Conservation (phyloP, 495 filamentous ascomycete genomes). For the Acidomyces sp. region DNA sequence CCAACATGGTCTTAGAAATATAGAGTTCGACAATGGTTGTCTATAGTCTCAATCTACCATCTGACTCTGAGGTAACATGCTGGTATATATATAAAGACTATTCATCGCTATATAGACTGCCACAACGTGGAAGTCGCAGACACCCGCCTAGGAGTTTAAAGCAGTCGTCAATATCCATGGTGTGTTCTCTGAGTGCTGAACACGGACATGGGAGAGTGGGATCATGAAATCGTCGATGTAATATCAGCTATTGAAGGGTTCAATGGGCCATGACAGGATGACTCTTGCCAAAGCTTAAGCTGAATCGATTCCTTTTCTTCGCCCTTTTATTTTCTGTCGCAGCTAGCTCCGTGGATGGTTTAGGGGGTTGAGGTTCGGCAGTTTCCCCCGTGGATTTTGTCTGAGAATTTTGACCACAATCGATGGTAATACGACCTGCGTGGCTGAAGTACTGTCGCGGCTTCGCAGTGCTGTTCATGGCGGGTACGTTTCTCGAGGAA, state of each 20-base stretch:
- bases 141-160: not conserved
- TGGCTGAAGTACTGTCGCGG: constrained; percentile 14
- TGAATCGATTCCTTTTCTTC: constrained; percentile 15
- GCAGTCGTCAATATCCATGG: not conserved
- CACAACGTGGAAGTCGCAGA: not conserved
- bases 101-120: too few species aligned
- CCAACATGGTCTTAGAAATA: not conserved
- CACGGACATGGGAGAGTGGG: not conserved
- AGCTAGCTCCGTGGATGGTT: not conserved
- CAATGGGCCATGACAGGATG: not conserved
- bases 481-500: not conserved
- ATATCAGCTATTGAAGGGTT: not conserved
- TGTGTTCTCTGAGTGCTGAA: not conserved
- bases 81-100: too few species aligned
- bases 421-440: constrained; percentile 2
- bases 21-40: not conserved
- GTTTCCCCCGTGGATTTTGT: not conserved
- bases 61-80: not conserved
- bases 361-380: not conserved
- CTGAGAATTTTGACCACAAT: not conserved
- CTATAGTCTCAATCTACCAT: not conserved
- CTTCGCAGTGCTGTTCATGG: not conserved
- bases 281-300: constrained; percentile 9
- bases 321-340: not conserved
- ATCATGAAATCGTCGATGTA: not conserved